phyloP scores from a whole-genome alignment of 345 rosid species.

The Firmiana major region DNA sequence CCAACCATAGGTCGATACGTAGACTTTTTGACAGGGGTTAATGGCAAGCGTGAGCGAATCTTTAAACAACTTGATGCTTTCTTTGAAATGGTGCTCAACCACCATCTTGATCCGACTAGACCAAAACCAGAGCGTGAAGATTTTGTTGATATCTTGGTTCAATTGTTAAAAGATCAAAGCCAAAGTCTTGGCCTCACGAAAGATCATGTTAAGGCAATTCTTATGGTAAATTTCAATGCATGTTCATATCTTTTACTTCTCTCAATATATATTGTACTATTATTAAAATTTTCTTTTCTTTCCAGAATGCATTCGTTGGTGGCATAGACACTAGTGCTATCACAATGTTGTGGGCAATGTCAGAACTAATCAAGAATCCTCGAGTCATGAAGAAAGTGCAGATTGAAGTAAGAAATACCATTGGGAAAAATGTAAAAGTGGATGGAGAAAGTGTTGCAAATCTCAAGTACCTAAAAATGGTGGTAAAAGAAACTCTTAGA shows the following conservation, averaged over 20 bases:
- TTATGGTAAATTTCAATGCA: neutral
- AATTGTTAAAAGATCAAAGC: neutral
- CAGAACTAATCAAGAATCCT: neutral
- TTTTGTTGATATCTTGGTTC: conserved; percentile 2
- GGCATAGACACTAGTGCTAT: neutral
- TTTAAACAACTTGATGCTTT: neutral
- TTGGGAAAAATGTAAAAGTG: neutral
- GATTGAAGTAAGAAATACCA: neutral
- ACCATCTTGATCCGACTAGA: conserved; percentile 4
- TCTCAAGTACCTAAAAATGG: neutral
- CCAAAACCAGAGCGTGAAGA: neutral
- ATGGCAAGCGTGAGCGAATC: neutral
- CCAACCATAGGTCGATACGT: neutral
- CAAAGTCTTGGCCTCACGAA: neutral
- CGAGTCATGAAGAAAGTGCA: neutral
- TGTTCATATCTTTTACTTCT: neutral
- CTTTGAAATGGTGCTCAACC: conserved; percentile 5
- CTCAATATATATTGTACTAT: too few relatives aligned
- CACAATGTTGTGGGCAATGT: neutral
- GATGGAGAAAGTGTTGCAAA: neutral
- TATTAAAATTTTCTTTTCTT: too few relatives aligned
- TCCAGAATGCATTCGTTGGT: neutral
- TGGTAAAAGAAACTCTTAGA: neutral
- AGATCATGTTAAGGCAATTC: conserved; percentile 5
- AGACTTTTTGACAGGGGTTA: conserved; percentile 1